Conservation (phyloP, 2,329 filamentous ascomycete species). For the Claviceps purpurea region DNA sequence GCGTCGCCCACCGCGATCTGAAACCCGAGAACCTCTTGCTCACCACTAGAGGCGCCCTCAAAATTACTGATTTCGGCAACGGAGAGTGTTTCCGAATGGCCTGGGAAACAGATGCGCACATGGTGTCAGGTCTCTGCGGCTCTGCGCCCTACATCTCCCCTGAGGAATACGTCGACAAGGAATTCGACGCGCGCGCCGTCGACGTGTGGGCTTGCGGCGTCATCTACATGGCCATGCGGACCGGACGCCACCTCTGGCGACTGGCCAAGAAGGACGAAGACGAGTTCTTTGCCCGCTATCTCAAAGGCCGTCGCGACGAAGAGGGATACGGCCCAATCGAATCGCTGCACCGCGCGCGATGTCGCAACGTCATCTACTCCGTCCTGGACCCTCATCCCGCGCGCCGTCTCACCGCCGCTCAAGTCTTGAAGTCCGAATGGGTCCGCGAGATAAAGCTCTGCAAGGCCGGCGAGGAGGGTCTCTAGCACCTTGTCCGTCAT, state of each 20-base stretch:
- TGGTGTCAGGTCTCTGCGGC: constrained; percentile 93
- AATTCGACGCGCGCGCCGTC: constrained; percentile 95
- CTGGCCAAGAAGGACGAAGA: constrained; percentile 96
- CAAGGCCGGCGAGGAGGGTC: constrained; percentile 89
- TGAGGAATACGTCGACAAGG: constrained; percentile 87
- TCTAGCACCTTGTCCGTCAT: constrained; percentile 37
- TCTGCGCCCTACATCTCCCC: constrained; percentile 96
- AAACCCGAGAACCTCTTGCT: constrained; percentile 95
- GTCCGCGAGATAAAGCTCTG: constrained; percentile 94
- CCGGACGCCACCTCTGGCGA: constrained; percentile 88
- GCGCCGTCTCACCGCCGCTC: constrained; percentile 85
- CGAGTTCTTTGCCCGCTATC: constrained; percentile 90
- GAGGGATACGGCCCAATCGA: constrained; percentile 95
- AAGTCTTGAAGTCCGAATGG: constrained; percentile 98
- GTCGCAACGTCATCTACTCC: constrained; percentile 97
- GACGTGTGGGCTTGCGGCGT: constrained; percentile 98
- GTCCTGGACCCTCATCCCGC: constrained; percentile 90
- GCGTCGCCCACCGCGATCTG: constrained; percentile 88
- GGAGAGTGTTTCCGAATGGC: constrained; percentile 99
- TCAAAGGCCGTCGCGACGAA: constrained; percentile 85
- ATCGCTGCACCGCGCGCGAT: constrained; percentile 83
- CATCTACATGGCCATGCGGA: constrained; percentile 99
- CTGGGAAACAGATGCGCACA: constrained; percentile 96
- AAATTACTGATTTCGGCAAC: constrained; percentile 98
- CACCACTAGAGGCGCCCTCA: constrained; percentile 82